Percentiles rank a stretch among this genome's conserved stretches.
Conservation (phyloP, 139 green algal genomes). For the Edaphochlamys debaryana region DNA sequence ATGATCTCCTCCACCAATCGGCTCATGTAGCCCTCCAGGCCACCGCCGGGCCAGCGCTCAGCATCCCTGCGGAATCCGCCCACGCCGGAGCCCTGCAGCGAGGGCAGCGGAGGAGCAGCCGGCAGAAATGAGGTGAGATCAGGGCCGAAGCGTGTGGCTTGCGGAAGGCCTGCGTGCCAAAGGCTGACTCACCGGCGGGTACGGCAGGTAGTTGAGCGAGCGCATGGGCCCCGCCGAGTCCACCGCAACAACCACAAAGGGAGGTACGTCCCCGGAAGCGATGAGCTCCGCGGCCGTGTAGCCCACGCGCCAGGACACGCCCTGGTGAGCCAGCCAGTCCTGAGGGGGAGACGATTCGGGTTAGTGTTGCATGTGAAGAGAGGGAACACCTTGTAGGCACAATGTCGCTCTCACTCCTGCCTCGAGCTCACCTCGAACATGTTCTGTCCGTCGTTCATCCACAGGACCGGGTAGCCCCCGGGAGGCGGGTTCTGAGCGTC, state of each 20-base stretch:
- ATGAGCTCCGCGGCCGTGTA: constrained; percentile 54
- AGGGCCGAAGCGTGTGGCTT: no score
- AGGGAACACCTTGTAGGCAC: no score
- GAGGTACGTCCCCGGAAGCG: constrained; percentile 36
- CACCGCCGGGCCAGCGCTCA: constrained; percentile 60
- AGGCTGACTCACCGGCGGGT: constrained; percentile 48
- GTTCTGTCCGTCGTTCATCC: constrained; percentile 64
- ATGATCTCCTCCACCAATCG: constrained; percentile 58
- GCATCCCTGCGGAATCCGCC: constrained; percentile 55
- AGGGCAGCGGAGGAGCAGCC: no score
- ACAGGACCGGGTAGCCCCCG: constrained; percentile 62
- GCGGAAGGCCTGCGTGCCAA: no score
- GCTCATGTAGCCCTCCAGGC: constrained; percentile 56
- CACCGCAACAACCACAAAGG: constrained; percentile 63
- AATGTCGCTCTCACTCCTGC: no score
- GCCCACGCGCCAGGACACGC: constrained; percentile 57
- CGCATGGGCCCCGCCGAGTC: constrained; percentile 63
- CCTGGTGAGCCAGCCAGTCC: constrained; percentile 65
- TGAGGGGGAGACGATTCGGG: neutral
- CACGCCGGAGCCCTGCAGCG: constrained; percentile 35
- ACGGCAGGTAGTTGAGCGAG: constrained; percentile 67
- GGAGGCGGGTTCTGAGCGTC: constrained; percentile 27
- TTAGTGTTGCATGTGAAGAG: no score
- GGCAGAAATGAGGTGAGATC: no score
- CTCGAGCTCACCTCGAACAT: constrained; percentile 65